These are phyloP conservation scores for Ganoderma sp. DNA, from an alignment of 1,284 basidiomycete genomes.

Conservation along the genomic window DNA sequence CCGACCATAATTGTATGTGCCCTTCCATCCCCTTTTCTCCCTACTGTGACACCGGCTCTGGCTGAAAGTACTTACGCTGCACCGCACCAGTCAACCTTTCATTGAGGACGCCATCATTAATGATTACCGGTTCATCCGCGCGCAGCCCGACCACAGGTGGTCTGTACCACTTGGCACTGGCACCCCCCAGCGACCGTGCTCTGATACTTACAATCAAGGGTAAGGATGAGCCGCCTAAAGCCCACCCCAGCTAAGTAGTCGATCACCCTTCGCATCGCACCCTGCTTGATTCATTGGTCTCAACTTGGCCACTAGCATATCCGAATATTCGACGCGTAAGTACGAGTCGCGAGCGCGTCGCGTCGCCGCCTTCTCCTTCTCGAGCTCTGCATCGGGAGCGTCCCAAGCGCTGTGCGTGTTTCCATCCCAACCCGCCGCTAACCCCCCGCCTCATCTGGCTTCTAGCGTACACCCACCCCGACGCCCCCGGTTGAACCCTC, in stretches of 20 bases:
- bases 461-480: background rate
- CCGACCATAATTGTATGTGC: background rate
- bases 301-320: background rate
- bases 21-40: background rate
- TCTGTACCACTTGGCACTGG: background rate
- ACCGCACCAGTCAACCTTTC: background rate
- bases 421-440: constrained; percentile 1
- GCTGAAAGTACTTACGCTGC: background rate
- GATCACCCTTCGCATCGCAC: background rate
- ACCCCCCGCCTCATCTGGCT: background rate
- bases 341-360: too few species aligned
- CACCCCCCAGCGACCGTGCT: too few species aligned
- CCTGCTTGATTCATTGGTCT: background rate
- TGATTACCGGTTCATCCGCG: too few species aligned
- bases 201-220: background rate
- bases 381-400: background rate
- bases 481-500: too few species aligned
- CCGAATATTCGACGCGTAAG: background rate
- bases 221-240: background rate
- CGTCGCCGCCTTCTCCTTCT: too few species aligned
- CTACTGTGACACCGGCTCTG: background rate
- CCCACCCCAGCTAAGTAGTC: too few species aligned
- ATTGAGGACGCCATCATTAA: background rate
- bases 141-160: background rate
- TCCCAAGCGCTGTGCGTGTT: background rate